Evolutionary conservation across 2,329 filamentous ascomycete species (phyloP), one percentile per base, ranked within the genome.

Genomic region (Trichoderma endophyticum): DNA sequence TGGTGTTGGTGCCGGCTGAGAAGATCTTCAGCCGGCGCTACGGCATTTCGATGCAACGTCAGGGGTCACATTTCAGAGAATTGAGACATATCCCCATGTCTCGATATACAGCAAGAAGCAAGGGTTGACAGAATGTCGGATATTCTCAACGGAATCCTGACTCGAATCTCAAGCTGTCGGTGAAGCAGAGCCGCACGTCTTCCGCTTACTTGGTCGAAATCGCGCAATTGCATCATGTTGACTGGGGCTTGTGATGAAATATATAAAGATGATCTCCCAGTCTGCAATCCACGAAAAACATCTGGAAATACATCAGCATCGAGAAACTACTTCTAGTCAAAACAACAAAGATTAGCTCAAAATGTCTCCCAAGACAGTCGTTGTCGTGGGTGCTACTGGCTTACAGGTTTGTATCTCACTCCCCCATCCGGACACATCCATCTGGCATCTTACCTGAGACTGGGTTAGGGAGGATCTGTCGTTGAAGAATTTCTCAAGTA

Each of bases 301-400:
- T 9, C 21, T n/a, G 3, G 39, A 43, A 21, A 26, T 0, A 14
- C 21, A 26, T 61, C 3, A 15, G 1, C n/a, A 61, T 8, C 3
- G 30, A 24, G 2, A 34, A 65, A 18, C 14, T 5, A 11, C 9
- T 21, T 21, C 9, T 3, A 21, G 4, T 1, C 2, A 12, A 51
- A 14, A 9, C 6, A 56, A 2, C 12, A 9, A 59, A 59, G 1
- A 6, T 32, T 15, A 21, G 18, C 9, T 12, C n/a, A 59, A 21
- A n/a, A 66, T 66, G 63, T 18, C 63, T 9, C 43, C 48, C 3
- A 26, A 36, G n/a, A 66, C n/a, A 9, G n/a, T 66, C 14, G 63
- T 54, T 6, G 43, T 66, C 30, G 43, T 66, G 1, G 63, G 63
- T 11, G 63, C 63, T 30, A 66, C 63, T n/a, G 63, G 63, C 30